A percentile compares a stretch with the other conserved stretches of the same genome.
Conservation (phyloP, 441 rosid genomes). For the Populus hybrid region DNA sequence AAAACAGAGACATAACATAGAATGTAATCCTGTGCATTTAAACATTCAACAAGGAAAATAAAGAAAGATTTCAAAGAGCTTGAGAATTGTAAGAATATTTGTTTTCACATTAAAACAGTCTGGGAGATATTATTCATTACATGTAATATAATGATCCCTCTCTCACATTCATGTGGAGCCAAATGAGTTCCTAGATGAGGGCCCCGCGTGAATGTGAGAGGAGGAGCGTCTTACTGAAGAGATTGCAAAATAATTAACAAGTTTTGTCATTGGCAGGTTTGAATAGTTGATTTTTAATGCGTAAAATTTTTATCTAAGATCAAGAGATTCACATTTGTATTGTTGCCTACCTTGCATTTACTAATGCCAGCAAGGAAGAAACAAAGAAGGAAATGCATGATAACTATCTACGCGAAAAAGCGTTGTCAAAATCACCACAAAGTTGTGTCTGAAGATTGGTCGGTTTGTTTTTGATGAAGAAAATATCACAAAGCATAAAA, state of each 20-base stretch:
- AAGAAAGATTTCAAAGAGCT: neutral
- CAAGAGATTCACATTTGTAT: neutral
- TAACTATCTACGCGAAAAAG: neutral
- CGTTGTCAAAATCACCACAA: neutral
- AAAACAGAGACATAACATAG: neutral
- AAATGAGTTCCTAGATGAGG: neutral
- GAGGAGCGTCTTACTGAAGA: neutral
- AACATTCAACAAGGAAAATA: neutral
- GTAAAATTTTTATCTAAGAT: neutral
- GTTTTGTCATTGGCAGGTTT: neutral
- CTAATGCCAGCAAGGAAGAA: neutral
- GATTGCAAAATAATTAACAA: too few relatives aligned
- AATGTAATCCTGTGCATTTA: conserved; percentile 9
- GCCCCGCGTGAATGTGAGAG: neutral
- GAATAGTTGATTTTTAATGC: neutral
- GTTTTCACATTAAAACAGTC: neutral
- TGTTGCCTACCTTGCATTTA: neutral
- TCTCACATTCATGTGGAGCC: neutral
- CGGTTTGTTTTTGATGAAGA: neutral
- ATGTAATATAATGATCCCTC: neutral
- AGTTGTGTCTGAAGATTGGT: neutral
- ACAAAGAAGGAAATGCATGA: neutral
- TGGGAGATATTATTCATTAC: neutral
- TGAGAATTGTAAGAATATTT: neutral
- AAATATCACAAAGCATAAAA: neutral